Base-by-base conservation (phyloP, 1,139 yeast genomes). In the Saccharomyces hybrid region DNA sequence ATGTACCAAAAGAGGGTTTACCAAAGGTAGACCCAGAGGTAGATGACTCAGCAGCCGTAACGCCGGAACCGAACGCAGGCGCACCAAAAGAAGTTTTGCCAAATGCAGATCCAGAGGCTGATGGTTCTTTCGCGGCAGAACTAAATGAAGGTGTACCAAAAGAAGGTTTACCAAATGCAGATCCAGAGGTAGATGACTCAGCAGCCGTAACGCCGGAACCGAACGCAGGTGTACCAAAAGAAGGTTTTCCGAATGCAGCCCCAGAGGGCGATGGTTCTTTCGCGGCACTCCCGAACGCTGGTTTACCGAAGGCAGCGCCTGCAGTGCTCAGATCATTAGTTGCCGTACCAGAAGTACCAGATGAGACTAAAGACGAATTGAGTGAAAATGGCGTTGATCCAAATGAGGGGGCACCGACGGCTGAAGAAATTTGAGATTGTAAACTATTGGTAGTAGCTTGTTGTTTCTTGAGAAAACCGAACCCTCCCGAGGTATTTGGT, bases 201-300 rank as follows among this genome's bases (percentile, higher is more conserved):
- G 19, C 19, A 19, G 19, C 19, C 19, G 19, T 19, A 19, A 19
- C 19, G 19, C 19, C 19, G 19, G 19, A 19, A 19, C 19, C 19
- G 19, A 19, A 19, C 19, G 19, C 19, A 19, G 19, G 19, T 19
- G 19, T 19, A 19, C 19, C 19, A 19, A 19, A 19, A 19, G 19
- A 19, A 19, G 19, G 19, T 19, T 19, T 28, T 5, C 65, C 67
- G 54, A 59, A 56, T 1, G 57, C 51, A 27, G 59, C 52, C 19
- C 13, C 29, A 46, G 11, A 41, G 49, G 47, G 11, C 27, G 59
- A 49, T 14, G 56, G 31, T 19, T 44, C 44, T 27, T 56, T 14
- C 7, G 63, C 61, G 28, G 52, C 47, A 19, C 55, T 48, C 28
- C 68, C 67, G 58, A 64, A 64, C 2, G 60, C 52, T 3, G 58